A percentile compares a stretch with the other conserved stretches of the same genome.
phyloP scores from a whole-genome alignment of 179 eudicot species.

The Pouteria campechiana region DNA sequence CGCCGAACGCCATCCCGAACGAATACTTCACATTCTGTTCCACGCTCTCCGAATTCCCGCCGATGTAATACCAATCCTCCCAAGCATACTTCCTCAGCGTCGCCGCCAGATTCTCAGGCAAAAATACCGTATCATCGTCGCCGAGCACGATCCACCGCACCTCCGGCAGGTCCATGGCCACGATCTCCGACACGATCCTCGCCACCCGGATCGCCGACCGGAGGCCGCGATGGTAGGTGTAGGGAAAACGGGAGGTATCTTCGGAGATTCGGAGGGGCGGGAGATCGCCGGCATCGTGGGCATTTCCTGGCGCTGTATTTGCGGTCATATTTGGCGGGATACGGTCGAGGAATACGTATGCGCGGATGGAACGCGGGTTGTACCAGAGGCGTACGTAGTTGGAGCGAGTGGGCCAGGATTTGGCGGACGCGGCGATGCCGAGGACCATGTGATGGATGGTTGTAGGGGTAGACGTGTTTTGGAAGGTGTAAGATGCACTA shows the following conservation, averaged over 20 bases:
- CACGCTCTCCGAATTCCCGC: slow-evolving; percentile 50
- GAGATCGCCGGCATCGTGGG: slow-evolving; percentile 1
- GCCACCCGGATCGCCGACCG: slow-evolving; percentile 63
- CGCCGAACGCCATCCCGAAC: slow-evolving; percentile 77
- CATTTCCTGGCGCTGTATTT: too few relatives aligned
- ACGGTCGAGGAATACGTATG: slow-evolving; percentile 52
- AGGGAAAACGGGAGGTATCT: slow-evolving; percentile 33
- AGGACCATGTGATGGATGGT: slow-evolving; percentile 37
- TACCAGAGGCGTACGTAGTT: slow-evolving; percentile 43
- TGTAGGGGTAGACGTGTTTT: slow-evolving; percentile 18
- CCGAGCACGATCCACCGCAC: slow-evolving; percentile 61
- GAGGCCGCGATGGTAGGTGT: slow-evolving; percentile 31
- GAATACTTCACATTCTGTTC: slow-evolving; percentile 30
- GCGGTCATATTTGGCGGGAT: not conserved
- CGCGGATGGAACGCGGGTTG: slow-evolving; percentile 27
- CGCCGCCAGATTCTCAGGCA: slow-evolving; percentile 30
- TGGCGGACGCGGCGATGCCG: slow-evolving; percentile 48
- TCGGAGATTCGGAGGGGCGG: slow-evolving; percentile 29
- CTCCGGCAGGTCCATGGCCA: slow-evolving; percentile 10
- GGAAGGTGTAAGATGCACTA: too few relatives aligned
- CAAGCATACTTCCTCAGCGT: slow-evolving; percentile 45
- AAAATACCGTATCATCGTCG: slow-evolving; percentile 71
- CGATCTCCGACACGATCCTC: slow-evolving; percentile 44
- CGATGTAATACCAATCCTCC: slow-evolving; percentile 42
- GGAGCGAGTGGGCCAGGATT: slow-evolving; percentile 29